Evolutionary conservation across 306 rosid genomes (phyloP).

Genomic region (Begonia fuchsioides): DNA sequence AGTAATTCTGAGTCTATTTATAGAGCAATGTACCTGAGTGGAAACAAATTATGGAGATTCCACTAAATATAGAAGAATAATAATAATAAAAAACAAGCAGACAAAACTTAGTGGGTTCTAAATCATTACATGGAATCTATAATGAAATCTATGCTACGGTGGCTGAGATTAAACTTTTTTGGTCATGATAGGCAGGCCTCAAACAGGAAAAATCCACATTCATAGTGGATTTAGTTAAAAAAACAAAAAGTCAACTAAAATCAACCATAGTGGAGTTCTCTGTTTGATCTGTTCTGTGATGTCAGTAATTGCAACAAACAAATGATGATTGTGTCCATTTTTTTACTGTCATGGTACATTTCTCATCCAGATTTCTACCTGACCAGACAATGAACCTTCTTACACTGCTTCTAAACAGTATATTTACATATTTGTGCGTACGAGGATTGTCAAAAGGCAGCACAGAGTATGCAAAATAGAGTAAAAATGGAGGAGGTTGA

Average conservation of each 20-base stretch:
- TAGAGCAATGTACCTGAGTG: neutral
- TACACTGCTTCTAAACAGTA: no score
- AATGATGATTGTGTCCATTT: no score
- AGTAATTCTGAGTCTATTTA: conserved; percentile 1
- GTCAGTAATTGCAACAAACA: conserved; percentile 3
- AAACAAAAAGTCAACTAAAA: conserved; percentile 4
- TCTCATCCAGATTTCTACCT: no score
- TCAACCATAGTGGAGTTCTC: conserved; percentile 9
- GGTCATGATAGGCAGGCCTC: conserved; percentile 18
- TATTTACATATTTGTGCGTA: no score
- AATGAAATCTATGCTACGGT: neutral
- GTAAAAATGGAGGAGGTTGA: no score
- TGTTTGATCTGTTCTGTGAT: conserved; percentile 10
- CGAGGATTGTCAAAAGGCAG: no score
- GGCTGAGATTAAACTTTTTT: conserved; percentile 6
- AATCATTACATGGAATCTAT: no score
- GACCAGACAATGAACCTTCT: no score
- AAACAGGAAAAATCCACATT: conserved; percentile 24
- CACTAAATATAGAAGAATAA: neutral
- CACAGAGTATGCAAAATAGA: no score
- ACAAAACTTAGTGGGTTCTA: neutral
- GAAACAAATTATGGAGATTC: neutral
- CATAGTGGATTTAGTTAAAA: conserved; percentile 17
- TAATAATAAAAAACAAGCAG: neutral
- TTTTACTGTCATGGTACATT: no score